Base-by-base conservation (phyloP, 768 basidiomycete species). In the Tylopilus felleus region DNA sequence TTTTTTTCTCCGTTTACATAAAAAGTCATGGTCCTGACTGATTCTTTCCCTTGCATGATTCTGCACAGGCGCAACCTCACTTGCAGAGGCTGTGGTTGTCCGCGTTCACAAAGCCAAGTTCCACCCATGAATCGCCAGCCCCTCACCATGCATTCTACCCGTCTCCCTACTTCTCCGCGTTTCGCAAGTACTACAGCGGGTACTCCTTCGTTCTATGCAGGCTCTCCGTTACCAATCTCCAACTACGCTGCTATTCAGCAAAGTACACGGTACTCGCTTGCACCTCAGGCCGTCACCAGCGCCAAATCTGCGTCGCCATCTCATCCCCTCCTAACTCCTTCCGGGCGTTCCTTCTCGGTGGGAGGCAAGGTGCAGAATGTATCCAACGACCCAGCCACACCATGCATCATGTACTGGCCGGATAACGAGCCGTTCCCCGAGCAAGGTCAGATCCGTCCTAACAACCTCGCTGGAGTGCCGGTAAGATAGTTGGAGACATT, bases 341-440 rank as follows among this genome's bases (percentile, higher is more conserved):
- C 90, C 12, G 91, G 91, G 2, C 81, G 86, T 21, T 81, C 85
- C 9, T 85, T 93, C 56, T 83, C 86, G 47, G 68, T 80, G 22
- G 89, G 90, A 52, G 91, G 90, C 10, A 82, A 82, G 58, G 88
- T 93, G 8, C 87, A 86, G 62, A 91, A 93, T 61, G 70, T 93
- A 55, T 91, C 88, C 25, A 74, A 61, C 36, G 88, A 93, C 65
- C 88, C 89, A 19, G 67, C 83, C 46, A 62, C 74, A 27, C 87
- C 90, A 4, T 90, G 90, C 61, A 77, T 91, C 73, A 85, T 93
- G 83, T 93, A 86, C 62, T 93, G 91, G 91, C 90, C 91, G 5
- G 90, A 92, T 68, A 93, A 93, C 61, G 91, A 93, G 65, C 80
- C 88, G 5, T 75, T 90, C 56, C 91, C 91, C 1, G 86, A 88